A percentile compares a stretch with the other conserved stretches of the same genome.
These are phyloP conservation scores for Aspergillus ibericus DNA, from an alignment of 2,329 filamentous ascomycete species.

Conservation along the genomic window DNA sequence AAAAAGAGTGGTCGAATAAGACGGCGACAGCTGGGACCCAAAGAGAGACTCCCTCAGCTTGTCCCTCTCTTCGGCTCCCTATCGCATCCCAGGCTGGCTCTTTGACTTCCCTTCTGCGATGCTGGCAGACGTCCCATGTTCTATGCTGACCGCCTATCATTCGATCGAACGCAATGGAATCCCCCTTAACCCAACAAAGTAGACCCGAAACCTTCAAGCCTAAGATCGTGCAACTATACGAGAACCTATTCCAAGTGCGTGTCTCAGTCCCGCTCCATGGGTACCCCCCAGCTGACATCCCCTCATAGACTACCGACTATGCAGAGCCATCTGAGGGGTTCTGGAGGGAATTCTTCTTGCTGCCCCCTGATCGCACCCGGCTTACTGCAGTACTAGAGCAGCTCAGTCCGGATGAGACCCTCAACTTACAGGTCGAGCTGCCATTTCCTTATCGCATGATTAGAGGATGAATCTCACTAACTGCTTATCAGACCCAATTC, in stretches of 20 bases:
- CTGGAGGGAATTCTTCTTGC: slow-evolving; percentile 93
- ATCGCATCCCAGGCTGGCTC: not conserved
- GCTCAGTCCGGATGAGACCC: slow-evolving; percentile 71
- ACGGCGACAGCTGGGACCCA: slow-evolving; percentile 9
- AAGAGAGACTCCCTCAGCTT: not conserved
- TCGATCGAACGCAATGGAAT: slow-evolving; percentile 66
- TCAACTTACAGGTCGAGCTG: slow-evolving; percentile 66
- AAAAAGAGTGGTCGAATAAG: slow-evolving; percentile 13
- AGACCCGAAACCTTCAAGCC: slow-evolving; percentile 88
- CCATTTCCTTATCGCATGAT: not conserved
- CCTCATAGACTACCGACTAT: slow-evolving; percentile 61
- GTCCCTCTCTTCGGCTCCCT: not conserved
- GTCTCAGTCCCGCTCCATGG: slow-evolving; percentile 3
- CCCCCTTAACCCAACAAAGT: slow-evolving; percentile 88
- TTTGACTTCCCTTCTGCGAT: slow-evolving; percentile 13
- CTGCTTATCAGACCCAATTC: slow-evolving; percentile 57
- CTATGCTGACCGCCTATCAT: slow-evolving; percentile 20
- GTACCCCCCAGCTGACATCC: slow-evolving; percentile 13
- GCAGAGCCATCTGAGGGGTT: slow-evolving; percentile 80
- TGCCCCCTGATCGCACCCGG: slow-evolving; percentile 72
- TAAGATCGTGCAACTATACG: slow-evolving; percentile 90
- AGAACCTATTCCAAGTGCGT: slow-evolving; percentile 68
- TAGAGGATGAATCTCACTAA: slow-evolving; percentile 14
- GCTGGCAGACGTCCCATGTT: slow-evolving; percentile 19
- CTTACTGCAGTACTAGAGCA: slow-evolving; percentile 68